Conservation (phyloP, 352 stramenopile species). For the Thalassiosira allenii region DNA sequence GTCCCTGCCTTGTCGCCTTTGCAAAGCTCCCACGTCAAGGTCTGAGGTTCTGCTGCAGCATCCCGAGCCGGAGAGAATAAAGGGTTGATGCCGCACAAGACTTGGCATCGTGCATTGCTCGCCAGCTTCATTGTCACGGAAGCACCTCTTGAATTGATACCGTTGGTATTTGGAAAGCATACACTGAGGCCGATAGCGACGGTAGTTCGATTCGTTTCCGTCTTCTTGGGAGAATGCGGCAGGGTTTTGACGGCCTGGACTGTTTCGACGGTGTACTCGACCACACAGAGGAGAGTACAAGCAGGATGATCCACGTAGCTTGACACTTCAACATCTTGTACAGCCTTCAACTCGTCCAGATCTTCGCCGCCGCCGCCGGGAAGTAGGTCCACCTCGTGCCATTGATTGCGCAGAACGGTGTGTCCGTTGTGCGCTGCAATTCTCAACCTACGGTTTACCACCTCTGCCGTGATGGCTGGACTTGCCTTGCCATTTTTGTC, state of each 20-base stretch:
- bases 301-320: conserved; percentile 22
- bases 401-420: conserved; percentile 48
- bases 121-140: conserved; percentile 21
- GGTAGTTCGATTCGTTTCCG: background rate
- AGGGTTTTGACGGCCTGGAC: background rate
- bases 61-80: conserved; percentile 12
- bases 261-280: conserved; percentile 38
- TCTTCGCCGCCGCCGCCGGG: conserved; percentile 2
- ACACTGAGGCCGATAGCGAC: conserved; percentile 20
- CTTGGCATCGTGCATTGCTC: conserved; percentile 18
- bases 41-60: conserved; percentile 1
- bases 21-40: conserved; percentile 18
- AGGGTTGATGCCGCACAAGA: conserved; percentile 4
- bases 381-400: conserved; percentile 34
- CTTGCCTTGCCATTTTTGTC: background rate
- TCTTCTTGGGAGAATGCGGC: conserved; percentile 7
- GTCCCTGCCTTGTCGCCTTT: background rate
- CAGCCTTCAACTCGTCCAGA: conserved; percentile 20
- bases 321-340: conserved; percentile 23
- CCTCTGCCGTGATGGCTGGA: background rate
- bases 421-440: conserved; percentile 51
- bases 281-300: conserved; percentile 26
- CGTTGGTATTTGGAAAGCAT: too few species aligned
- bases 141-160: background rate
- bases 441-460: conserved; percentile 25